These are phyloP conservation scores for Pistacia vera DNA, from an alignment of 345 rosid species.

Conservation along the genomic window DNA sequence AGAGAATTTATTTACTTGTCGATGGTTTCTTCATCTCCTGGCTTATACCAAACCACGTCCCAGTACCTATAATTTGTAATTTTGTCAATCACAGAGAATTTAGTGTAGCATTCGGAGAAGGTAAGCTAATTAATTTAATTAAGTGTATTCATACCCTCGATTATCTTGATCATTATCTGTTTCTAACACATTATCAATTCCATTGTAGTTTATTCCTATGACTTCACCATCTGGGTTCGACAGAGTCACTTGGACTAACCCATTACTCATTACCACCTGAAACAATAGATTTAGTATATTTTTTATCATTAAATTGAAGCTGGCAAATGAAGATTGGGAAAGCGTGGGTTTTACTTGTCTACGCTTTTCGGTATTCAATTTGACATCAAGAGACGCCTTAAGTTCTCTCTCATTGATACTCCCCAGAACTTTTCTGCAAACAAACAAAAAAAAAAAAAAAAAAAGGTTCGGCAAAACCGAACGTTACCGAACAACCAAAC, in stretches of 20 bases:
- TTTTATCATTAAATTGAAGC: no score
- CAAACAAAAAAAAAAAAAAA: neutral
- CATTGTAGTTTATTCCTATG: constrained; percentile 60
- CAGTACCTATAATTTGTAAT: constrained; percentile 54
- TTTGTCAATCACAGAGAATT: neutral
- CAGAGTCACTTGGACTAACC: constrained; percentile 57
- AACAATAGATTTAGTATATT: neutral
- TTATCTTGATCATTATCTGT: constrained; percentile 25
- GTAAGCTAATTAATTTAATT: neutral
- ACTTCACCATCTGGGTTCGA: constrained; percentile 66
- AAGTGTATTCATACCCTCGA: constrained; percentile 54
- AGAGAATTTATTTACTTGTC: constrained; percentile 39
- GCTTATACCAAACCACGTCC: constrained; percentile 80
- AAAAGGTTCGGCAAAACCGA: neutral
- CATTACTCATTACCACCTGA: constrained; percentile 75
- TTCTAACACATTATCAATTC: constrained; percentile 62
- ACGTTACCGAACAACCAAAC: neutral
- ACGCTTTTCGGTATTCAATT: neutral
- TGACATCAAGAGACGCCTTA: constrained; percentile 9
- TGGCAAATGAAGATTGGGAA: neutral
- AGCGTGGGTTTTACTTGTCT: constrained; percentile 21
- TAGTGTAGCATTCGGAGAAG: neutral
- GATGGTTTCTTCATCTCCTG: constrained; percentile 17
- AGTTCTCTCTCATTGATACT: neutral
- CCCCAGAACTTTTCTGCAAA: constrained; percentile 20